Conservation (phyloP, 1,139 yeast genomes). For the Hemisphaericaspora xylanilytica region DNA sequence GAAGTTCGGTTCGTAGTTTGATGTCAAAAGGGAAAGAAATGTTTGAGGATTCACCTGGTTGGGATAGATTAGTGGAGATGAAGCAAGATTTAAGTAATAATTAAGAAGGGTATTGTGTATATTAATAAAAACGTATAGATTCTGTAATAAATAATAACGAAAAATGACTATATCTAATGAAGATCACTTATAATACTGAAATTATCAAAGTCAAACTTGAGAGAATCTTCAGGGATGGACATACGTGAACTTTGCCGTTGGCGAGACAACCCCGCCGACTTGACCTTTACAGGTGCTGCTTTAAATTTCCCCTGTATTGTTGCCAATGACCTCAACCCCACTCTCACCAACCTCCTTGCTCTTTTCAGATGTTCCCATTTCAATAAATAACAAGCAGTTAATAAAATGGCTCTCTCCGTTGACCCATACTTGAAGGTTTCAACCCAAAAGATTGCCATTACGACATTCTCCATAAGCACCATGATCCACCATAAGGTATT, state of each 20-base stretch:
- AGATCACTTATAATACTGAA: slow-evolving; percentile 29
- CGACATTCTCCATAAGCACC: slow-evolving; percentile 10
- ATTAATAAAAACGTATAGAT: too few species aligned
- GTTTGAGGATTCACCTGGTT: slow-evolving; percentile 82
- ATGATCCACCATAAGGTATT: slow-evolving; percentile 8
- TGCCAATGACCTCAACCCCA: background rate
- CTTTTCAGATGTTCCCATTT: slow-evolving; percentile 11
- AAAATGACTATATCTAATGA: slow-evolving; percentile 7
- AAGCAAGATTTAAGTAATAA: slow-evolving; percentile 39
- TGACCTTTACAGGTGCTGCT: too few species aligned
- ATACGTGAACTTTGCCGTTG: too few species aligned
- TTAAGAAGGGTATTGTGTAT: slow-evolving; percentile 4
- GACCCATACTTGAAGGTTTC: slow-evolving; percentile 8
- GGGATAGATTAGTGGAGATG: slow-evolving; percentile 60
- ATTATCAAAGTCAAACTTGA: slow-evolving; percentile 28
- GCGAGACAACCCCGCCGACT: too few species aligned
- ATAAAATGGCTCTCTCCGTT: slow-evolving; percentile 9
- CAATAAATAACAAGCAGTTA: slow-evolving; percentile 11
- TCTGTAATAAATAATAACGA: too few species aligned
- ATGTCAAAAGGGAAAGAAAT: slow-evolving; percentile 74
- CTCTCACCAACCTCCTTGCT: slow-evolving; percentile 5
- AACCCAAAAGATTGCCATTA: slow-evolving; percentile 12
- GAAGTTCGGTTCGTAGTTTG: slow-evolving; percentile 66
- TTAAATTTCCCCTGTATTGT: background rate
- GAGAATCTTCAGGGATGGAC: slow-evolving; percentile 19